phyloP scores from a whole-genome alignment of 495 filamentous ascomycete genomes.

The Tuber magnatum region DNA sequence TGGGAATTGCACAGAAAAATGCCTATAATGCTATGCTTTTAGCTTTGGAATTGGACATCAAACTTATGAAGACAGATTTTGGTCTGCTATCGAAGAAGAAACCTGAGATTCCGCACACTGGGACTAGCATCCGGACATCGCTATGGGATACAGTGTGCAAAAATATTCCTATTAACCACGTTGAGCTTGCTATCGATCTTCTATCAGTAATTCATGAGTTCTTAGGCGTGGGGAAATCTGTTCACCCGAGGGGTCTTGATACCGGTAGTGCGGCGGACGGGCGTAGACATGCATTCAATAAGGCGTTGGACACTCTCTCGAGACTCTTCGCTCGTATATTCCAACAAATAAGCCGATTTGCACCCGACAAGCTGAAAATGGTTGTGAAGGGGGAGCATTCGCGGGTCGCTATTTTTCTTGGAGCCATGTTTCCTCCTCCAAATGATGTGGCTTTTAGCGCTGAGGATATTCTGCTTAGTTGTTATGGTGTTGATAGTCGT shows the following conservation, averaged over 20 bases:
- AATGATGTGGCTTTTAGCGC: constrained; percentile 33
- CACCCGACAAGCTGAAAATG: constrained; percentile 16
- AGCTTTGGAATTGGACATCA: constrained; percentile 34
- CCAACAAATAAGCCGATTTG: constrained; percentile 29
- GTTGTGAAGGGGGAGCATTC: constrained; percentile 28
- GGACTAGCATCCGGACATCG: constrained; percentile 20
- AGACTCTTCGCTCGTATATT: constrained; percentile 27
- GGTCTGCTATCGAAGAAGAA: constrained; percentile 32
- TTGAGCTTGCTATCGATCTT: constrained; percentile 24
- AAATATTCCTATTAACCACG: constrained; percentile 31
- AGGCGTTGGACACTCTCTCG: constrained; percentile 22
- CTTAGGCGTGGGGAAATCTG: constrained; percentile 25
- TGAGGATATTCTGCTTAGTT: constrained; percentile 33
- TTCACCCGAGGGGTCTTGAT: constrained; percentile 1
- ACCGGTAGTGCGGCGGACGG: constrained; percentile 16
- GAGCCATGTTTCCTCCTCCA: constrained; percentile 30
- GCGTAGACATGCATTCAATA: constrained; percentile 32
- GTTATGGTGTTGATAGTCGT: constrained; percentile 35
- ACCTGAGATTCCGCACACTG: constrained; percentile 26
- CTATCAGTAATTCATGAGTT: constrained; percentile 30
- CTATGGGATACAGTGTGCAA: constrained; percentile 33
- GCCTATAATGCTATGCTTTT: constrained; percentile 29
- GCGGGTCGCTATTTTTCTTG: constrained; percentile 28
- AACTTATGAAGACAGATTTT: constrained; percentile 33
- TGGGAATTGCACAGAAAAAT: constrained; percentile 26